These are phyloP conservation scores for Pueraria montana DNA, from an alignment of 306 rosid genomes.

Conservation along the genomic window DNA sequence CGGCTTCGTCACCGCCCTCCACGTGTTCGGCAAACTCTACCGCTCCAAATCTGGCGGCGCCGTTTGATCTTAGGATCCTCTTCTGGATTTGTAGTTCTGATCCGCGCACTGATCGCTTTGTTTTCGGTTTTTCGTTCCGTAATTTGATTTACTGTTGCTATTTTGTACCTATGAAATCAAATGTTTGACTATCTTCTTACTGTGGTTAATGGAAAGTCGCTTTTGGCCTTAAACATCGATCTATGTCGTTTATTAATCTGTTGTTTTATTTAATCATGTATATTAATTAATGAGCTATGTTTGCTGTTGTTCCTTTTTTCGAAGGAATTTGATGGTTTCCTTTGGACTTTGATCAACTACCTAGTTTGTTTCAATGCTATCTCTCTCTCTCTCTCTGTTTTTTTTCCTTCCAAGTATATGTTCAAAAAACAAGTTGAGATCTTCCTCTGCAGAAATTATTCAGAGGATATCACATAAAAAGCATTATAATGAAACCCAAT, in stretches of 20 bases:
- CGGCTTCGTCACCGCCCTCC: slow-evolving; percentile 90
- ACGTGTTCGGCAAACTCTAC: slow-evolving; percentile 83
- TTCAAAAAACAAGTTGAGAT: background rate
- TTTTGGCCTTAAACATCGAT: slow-evolving; percentile 35
- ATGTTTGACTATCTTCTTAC: background rate
- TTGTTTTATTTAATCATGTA: no score
- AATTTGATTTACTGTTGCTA: slow-evolving; percentile 7
- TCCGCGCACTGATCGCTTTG: background rate
- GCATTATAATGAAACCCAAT: no score
- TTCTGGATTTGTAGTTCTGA: slow-evolving; percentile 11
- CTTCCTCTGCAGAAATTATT: no score
- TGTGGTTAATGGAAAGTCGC: slow-evolving; percentile 29
- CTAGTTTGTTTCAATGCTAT: no score
- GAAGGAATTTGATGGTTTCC: no score
- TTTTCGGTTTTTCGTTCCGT: slow-evolving; percentile 19
- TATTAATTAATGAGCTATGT: background rate
- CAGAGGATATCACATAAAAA: no score
- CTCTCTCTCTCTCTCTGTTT: no score
- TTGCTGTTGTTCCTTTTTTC: background rate
- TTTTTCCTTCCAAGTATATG: no score
- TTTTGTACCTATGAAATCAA: slow-evolving; percentile 20
- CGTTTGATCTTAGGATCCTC: no score
- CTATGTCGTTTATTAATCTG: background rate
- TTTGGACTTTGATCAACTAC: no score
- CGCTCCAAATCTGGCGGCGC: slow-evolving; percentile 57